Conservation (phyloP, 2,329 filamentous ascomycete genomes). For the Orbilia oligospora region DNA sequence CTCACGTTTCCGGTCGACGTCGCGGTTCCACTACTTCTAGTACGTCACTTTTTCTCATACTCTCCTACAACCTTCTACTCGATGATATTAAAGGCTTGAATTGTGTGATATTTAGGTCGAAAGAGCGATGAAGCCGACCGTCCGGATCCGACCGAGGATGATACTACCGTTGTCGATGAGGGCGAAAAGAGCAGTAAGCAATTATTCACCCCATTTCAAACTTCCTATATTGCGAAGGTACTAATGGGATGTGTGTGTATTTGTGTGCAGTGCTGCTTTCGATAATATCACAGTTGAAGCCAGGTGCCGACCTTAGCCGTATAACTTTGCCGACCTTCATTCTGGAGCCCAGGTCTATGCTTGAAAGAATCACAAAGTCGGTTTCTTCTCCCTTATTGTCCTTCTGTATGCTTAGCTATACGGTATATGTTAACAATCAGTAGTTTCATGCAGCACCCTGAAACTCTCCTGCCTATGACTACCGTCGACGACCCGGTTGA, state of each 20-base stretch:
- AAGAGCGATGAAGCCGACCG: constrained; percentile 62
- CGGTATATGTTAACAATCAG: constrained; percentile 74
- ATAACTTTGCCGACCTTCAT: constrained; percentile 98
- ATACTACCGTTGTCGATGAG: constrained; percentile 64
- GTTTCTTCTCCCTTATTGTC: too few relatives aligned
- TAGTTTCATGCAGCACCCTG: constrained; percentile 99
- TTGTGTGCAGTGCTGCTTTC: constrained; percentile 82
- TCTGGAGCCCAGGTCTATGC: constrained; percentile 95
- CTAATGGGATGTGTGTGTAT: constrained; percentile 66
- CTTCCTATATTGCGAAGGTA: not conserved
- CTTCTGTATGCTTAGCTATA: constrained; percentile 93
- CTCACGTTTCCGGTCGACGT: constrained; percentile 55
- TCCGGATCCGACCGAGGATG: constrained; percentile 62
- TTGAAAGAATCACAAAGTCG: constrained; percentile 98
- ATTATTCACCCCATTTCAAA: not conserved
- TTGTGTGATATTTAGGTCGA: constrained; percentile 44
- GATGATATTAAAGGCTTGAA: not conserved
- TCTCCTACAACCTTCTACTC: not conserved
- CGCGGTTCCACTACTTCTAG: constrained; percentile 55
- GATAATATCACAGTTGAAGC: constrained; percentile 96
- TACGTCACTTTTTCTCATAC: not conserved
- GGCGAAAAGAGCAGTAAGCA: constrained; percentile 64
- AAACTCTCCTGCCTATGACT: constrained; percentile 90
- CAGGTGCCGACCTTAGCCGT: constrained; percentile 92
- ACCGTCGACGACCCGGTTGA: constrained; percentile 88